phyloP scores from a whole-genome alignment of 106 monocot species.

The Acanthochlamys bracteata region DNA sequence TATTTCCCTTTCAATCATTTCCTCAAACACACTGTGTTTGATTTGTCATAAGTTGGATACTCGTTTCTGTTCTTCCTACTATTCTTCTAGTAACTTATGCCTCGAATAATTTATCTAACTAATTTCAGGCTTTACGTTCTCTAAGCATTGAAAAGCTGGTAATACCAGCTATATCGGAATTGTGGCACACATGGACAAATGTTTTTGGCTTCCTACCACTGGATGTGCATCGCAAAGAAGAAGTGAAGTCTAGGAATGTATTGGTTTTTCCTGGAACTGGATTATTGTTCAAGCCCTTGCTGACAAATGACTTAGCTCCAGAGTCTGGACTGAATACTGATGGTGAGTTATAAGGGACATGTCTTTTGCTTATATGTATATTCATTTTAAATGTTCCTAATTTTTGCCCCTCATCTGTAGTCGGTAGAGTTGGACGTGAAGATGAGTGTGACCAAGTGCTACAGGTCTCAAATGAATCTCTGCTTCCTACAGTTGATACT shows the following conservation, averaged over 20 bases:
- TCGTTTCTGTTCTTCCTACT: too few relatives aligned
- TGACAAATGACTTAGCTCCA: constrained; percentile 20
- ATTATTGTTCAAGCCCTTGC: constrained; percentile 53
- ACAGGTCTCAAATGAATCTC: constrained; percentile 5
- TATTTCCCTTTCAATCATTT: too few relatives aligned
- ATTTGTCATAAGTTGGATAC: too few relatives aligned
- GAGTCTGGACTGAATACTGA: neutral
- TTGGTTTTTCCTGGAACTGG: constrained; percentile 84
- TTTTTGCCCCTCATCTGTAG: constrained; percentile 4
- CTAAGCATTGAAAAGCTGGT: constrained; percentile 64
- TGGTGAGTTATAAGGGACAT: constrained; percentile 18
- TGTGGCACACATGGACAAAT: constrained; percentile 71
- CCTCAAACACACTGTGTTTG: too few relatives aligned
- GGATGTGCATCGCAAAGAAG: constrained; percentile 38
- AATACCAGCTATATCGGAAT: constrained; percentile 88
- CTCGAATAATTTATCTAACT: too few relatives aligned
- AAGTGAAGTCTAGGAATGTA: constrained; percentile 57
- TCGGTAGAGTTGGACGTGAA: neutral
- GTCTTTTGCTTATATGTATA: neutral
- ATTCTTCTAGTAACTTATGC: too few relatives aligned
- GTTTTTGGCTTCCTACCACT: constrained; percentile 72
- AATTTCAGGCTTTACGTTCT: constrained; percentile 60
- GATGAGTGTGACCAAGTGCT: neutral
- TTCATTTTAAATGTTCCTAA: too few relatives aligned
- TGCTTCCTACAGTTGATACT: too few relatives aligned